These are phyloP conservation scores for Lolium rigidum DNA, from an alignment of 176 grass and related monocot species.

Conservation along the genomic window DNA sequence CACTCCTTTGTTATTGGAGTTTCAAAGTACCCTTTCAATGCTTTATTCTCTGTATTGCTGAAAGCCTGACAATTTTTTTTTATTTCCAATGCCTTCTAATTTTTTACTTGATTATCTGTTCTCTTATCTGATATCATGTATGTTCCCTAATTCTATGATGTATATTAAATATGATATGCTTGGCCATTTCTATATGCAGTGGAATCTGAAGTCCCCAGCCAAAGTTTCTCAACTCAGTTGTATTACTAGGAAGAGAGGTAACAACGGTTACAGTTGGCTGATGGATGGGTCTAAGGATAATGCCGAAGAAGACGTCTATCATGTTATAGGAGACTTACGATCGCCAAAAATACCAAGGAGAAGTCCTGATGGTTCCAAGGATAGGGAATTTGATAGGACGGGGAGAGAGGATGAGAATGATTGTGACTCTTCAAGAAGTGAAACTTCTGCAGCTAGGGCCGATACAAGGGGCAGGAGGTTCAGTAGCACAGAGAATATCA, in stretches of 20 bases:
- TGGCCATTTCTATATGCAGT: constrained; percentile 28
- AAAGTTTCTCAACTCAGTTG: constrained; percentile 24
- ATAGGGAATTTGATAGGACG: constrained; percentile 46
- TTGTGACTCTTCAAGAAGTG: constrained; percentile 54
- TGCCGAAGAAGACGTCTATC: constrained; percentile 38
- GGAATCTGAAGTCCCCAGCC: constrained; percentile 29
- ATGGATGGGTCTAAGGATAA: constrained; percentile 44
- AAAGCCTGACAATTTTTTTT: neutral
- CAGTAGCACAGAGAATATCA: constrained; percentile 32
- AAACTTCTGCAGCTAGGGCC: constrained; percentile 45
- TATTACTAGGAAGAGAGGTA: constrained; percentile 8
- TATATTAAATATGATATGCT: neutral
- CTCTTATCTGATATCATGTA: neutral
- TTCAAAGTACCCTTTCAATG: neutral
- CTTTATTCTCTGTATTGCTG: neutral
- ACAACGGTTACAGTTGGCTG: neutral
- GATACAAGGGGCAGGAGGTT: constrained; percentile 36
- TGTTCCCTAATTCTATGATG: constrained; percentile 10
- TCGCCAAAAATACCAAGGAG: constrained; percentile 66
- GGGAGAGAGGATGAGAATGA: constrained; percentile 52
- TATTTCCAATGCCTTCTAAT: neutral
- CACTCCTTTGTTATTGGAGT: neutral
- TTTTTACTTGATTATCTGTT: neutral
- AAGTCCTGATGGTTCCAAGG: constrained; percentile 57
- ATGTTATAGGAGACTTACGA: constrained; percentile 47